Conservation (phyloP, 2,329 filamentous ascomycete genomes). For the Ustulina deusta region DNA sequence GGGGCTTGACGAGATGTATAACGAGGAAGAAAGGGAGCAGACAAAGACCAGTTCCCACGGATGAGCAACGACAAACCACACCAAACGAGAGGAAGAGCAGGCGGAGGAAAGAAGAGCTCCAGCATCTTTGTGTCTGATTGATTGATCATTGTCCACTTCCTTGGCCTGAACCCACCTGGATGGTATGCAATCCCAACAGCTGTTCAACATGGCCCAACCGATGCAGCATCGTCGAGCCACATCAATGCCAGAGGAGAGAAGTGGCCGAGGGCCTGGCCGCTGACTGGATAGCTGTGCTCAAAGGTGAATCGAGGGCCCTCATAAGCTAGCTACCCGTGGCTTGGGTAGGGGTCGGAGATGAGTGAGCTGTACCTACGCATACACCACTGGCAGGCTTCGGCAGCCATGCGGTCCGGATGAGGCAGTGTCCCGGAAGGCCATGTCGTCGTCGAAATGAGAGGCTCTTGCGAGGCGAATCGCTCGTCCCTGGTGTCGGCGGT, state of each 20-base stretch:
- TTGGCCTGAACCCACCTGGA: constrained; percentile 36
- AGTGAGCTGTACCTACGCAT: constrained; percentile 1
- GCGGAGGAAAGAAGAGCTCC: constrained; percentile 33
- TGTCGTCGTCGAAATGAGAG: constrained; percentile 49
- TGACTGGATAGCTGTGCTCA: constrained; percentile 37
- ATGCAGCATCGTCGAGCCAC: constrained; percentile 42
- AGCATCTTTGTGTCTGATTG: constrained; percentile 48
- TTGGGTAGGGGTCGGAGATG: constrained; percentile 7
- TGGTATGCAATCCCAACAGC: constrained; percentile 35
- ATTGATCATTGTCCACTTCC: constrained; percentile 40
- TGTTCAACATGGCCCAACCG: constrained; percentile 47
- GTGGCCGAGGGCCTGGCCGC: constrained; percentile 19
- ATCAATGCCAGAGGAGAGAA: constrained; percentile 41
- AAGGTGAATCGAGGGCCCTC: constrained; percentile 19
- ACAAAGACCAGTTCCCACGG: constrained; percentile 38
- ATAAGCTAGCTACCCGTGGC: too few relatives aligned
- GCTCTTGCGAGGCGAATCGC: constrained; percentile 51
- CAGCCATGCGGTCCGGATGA: constrained; percentile 38
- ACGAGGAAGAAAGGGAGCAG: constrained; percentile 35
- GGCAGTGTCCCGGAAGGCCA: constrained; percentile 49
- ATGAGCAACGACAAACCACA: constrained; percentile 38
- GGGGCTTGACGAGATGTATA: constrained; percentile 35
- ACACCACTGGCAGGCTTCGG: background rate
- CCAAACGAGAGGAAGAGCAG: constrained; percentile 8
- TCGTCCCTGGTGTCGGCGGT: constrained; percentile 42